phyloP scores from a whole-genome alignment of 2,329 filamentous ascomycete genomes.

The Xylariaceae sp. region DNA sequence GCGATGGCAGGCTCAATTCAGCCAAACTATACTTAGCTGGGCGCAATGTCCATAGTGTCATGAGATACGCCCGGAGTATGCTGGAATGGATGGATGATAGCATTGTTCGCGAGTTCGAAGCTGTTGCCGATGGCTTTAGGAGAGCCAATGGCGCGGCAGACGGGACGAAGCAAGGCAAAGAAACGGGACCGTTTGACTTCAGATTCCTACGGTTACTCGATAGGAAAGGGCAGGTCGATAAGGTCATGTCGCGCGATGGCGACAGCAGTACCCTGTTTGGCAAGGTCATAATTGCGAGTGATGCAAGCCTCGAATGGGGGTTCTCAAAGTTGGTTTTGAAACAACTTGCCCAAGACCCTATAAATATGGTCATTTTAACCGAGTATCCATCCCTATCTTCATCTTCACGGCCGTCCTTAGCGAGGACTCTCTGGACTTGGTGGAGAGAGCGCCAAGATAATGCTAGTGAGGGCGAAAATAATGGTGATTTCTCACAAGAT shows the following conservation, averaged over 20 bases:
- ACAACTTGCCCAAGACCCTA: constrained; percentile 74
- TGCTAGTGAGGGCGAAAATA: constrained; percentile 47
- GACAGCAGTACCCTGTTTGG: constrained; percentile 55
- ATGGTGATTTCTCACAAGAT: constrained; percentile 64
- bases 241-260: constrained; percentile 60
- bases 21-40: constrained; percentile 82
- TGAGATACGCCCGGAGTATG: constrained; percentile 93
- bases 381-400: constrained; percentile 67
- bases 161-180: constrained; percentile 56
- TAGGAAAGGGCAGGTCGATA: constrained; percentile 78
- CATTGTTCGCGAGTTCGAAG: constrained; percentile 91
- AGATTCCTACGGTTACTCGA: constrained; percentile 84
- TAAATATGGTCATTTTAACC: constrained; percentile 87
- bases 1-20: constrained; percentile 58
- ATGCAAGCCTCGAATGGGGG: constrained; percentile 91
- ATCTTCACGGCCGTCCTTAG: constrained; percentile 62
- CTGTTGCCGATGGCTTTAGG: constrained; percentile 60
- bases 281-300: constrained; percentile 88
- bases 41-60: constrained; percentile 83
- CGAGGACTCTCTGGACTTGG: constrained; percentile 79
- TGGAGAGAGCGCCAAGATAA: constrained; percentile 71
- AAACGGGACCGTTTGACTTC: constrained; percentile 85
- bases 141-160: constrained; percentile 54
- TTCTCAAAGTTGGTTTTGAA: constrained; percentile 84
- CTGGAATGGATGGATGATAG: constrained; percentile 99